A percentile compares a stretch with the other conserved stretches of the same genome.
Evolutionary conservation across 2,329 filamentous ascomycete species (phyloP).

Genomic region (Cladosporium austrohemisphaericum): DNA sequence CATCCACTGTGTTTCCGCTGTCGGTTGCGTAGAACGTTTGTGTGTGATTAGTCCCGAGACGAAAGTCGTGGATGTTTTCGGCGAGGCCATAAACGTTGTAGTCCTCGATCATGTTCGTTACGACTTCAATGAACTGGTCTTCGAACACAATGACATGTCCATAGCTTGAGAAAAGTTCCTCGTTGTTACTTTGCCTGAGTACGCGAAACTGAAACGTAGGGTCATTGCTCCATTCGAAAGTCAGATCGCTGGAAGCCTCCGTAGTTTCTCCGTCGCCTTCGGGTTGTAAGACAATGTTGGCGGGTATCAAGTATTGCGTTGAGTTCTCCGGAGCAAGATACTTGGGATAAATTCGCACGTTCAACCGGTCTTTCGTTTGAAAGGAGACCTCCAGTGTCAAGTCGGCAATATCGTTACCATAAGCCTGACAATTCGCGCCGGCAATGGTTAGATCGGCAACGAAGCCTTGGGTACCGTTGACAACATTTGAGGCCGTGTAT

Average conservation of each 20-base stretch:
- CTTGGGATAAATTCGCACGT: constrained; percentile 28
- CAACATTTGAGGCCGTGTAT: constrained; percentile 27
- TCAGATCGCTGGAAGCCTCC: constrained; percentile 25
- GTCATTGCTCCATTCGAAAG: constrained; percentile 26
- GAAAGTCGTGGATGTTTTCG: constrained; percentile 28
- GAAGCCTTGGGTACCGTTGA: constrained; percentile 22
- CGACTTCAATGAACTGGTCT: constrained; percentile 31
- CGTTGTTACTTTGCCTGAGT: constrained; percentile 22
- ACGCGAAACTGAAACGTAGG: constrained; percentile 29
- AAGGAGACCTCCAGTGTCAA: constrained; percentile 26
- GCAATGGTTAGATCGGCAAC: constrained; percentile 28
- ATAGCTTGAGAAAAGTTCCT: constrained; percentile 30
- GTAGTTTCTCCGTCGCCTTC: constrained; percentile 16
- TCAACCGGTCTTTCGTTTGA: constrained; percentile 26
- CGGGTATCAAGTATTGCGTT: constrained; percentile 25
- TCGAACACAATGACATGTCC: constrained; percentile 29
- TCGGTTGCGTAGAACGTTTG: constrained; percentile 30
- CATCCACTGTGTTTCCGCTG: constrained; percentile 23
- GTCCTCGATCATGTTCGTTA: constrained; percentile 25
- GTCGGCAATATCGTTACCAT: constrained; percentile 29
- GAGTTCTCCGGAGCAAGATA: constrained; percentile 24
- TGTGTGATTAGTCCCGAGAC: constrained; percentile 29
- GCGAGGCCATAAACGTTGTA: constrained; percentile 33
- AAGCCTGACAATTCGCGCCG: constrained; percentile 27
- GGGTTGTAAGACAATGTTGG: constrained; percentile 20